Evolutionary conservation across 768 basidiomycete species (phyloP), one percentile per base, ranked within the genome.

Genomic region (Brasilioporus rufonigricans): DNA sequence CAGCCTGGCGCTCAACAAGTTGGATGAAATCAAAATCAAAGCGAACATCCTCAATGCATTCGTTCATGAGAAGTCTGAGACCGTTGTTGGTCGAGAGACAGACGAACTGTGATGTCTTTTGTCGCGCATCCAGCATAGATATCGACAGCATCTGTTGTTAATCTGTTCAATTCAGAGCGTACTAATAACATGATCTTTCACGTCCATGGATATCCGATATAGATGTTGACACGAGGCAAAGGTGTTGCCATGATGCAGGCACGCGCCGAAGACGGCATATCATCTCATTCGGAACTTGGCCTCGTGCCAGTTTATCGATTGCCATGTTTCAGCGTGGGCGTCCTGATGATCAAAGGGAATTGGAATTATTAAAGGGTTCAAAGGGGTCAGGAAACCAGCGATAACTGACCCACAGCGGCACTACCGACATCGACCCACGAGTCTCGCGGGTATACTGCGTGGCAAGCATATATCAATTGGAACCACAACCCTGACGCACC

Each of bases 11-110:
- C 78, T 81, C 0, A 72, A 78, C 39, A 98, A 98, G 74, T 73
- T 94, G 40, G 97, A 99, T 67, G 93, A 98, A 75, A 86, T 98
- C 66, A 89, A 91, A 73, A 81, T 90, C 69, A 98, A 96, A 76
- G 80, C 83, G 50, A 98, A 98, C 76, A 82, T 98, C 62, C 80
- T 93, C 45, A 69, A 73, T 16, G 82, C 88, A 0, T 92, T 93
- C 54, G 66, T 67, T 27, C 66, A 51, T 10, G 65, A 70, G 44
- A 73, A 79, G 58, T 68, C 66, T 9, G 71, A 71, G 59, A 74
- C 73, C 29, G 48, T 63, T 26, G 11, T 70, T 44, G 63, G 65
- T 16, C 65, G 67, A 26, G 70, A 65, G 14, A 56, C 65, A 31
- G 74, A 77, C 57, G 80, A 82, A 65, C 73, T 82, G 56, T 83